Conservation (phyloP, 2,329 filamentous ascomycete species). For the Dothideomycetes sp. region DNA sequence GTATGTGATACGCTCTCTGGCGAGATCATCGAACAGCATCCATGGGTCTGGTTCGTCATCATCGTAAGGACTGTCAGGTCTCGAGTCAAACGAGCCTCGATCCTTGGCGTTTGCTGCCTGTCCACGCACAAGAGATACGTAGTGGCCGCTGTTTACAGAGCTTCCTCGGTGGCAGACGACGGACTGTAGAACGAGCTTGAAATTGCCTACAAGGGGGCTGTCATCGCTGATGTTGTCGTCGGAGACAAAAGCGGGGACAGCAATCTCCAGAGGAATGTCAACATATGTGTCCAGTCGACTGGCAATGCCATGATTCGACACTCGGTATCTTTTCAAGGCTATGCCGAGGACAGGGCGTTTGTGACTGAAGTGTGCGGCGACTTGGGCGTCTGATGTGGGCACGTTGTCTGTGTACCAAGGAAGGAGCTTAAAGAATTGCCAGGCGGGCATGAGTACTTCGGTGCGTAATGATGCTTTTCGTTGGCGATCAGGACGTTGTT, state of each 20-base stretch:
- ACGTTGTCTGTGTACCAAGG: conserved; percentile 73
- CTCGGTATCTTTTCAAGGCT: conserved; percentile 81
- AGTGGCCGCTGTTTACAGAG: conserved; percentile 81
- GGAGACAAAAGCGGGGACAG: conserved; percentile 78
- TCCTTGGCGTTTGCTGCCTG: conserved; percentile 31
- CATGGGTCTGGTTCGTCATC: conserved; percentile 65
- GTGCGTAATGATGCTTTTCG: conserved; percentile 38
- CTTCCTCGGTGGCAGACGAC: conserved; percentile 85
- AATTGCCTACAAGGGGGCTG: conserved; percentile 67
- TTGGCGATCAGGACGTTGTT: conserved; percentile 8
- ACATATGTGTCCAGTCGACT: conserved; percentile 70
- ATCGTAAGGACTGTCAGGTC: conserved; percentile 12
- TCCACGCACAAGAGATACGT: conserved; percentile 73
- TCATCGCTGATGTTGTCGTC: conserved; percentile 60
- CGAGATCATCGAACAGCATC: conserved; percentile 89
- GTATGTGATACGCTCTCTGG: conserved; percentile 56
- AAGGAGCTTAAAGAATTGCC: conserved; percentile 93
- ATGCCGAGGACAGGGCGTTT: conserved; percentile 80
- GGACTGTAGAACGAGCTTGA: conserved; percentile 84
- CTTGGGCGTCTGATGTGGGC: conserved; percentile 59
- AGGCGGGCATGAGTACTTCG: conserved; percentile 89
- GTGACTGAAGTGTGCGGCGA: conserved; percentile 77
- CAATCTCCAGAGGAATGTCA: conserved; percentile 80
- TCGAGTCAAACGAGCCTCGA: conserved; percentile 40
- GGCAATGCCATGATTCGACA: conserved; percentile 57